phyloP scores from a whole-genome alignment of 257 asterid genomes.

The Solanum bulbocastanum region DNA sequence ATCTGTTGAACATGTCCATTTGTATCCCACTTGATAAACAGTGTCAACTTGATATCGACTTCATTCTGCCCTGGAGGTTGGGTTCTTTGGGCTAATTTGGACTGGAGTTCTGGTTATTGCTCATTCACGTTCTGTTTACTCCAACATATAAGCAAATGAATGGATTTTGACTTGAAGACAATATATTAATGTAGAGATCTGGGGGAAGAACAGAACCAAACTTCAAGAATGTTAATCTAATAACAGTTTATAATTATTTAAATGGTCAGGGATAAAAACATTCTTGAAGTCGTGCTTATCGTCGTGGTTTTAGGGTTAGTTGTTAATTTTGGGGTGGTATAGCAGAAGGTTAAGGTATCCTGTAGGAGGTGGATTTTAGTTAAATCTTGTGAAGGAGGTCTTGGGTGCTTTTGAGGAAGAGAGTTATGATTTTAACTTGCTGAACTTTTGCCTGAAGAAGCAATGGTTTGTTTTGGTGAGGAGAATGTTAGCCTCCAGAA shows the following conservation, averaged over 20 bases:
- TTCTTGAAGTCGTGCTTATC: neutral
- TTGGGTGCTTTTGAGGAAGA: neutral
- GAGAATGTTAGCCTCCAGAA: neutral
- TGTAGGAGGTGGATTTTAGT: neutral
- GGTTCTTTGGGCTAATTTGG: neutral
- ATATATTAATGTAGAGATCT: neutral
- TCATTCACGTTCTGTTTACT: neutral
- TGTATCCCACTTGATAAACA: neutral
- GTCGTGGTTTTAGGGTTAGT: neutral
- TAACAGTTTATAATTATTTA: neutral
- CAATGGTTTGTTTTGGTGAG: neutral
- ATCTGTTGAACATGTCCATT: neutral
- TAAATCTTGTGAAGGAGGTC: neutral
- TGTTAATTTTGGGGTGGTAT: neutral
- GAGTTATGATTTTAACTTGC: neutral
- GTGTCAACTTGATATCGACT: neutral
- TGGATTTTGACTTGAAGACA: neutral
- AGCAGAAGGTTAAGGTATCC: neutral
- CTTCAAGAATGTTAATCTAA: neutral
- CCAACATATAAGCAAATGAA: neutral
- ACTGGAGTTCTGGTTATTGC: neutral
- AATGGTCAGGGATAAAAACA: neutral
- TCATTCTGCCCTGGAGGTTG: neutral
- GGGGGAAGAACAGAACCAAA: neutral
- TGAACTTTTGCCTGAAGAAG: neutral